phyloP scores from a whole-genome alignment of 2,329 filamentous ascomycete genomes.

The Nannizzia gypsea region DNA sequence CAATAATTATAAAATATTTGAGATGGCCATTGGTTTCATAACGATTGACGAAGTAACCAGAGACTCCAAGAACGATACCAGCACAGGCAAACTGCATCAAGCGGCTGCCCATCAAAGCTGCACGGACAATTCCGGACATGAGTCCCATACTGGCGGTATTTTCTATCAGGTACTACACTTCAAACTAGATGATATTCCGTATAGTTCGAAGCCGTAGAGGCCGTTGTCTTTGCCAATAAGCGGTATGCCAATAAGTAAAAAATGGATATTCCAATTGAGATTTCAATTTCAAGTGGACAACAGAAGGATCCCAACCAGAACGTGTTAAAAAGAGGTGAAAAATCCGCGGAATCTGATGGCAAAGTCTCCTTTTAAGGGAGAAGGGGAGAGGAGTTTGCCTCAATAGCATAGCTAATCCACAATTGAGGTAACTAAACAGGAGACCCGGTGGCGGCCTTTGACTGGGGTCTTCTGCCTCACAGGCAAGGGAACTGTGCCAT shows the following conservation, averaged over 20 bases:
- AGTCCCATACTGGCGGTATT: not conserved
- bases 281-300: not conserved
- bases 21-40: slow-evolving; percentile 24
- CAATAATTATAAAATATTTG: slow-evolving; percentile 32
- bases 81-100: slow-evolving; percentile 29
- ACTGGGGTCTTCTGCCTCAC: not conserved
- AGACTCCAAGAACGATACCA: slow-evolving; percentile 33
- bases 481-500: not conserved
- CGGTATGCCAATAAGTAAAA: too few species aligned
- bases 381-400: not conserved
- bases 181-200: not conserved
- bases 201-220: not conserved
- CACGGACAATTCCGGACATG: slow-evolving; percentile 3
- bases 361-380: slow-evolving; percentile 1
- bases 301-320: not conserved
- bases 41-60: slow-evolving; percentile 29
- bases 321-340: not conserved
- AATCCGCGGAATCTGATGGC: not conserved
- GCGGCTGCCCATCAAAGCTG: slow-evolving; percentile 9
- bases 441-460: not conserved
- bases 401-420: not conserved
- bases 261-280: not conserved
- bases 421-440: not conserved
- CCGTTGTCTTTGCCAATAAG: not conserved
- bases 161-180: not conserved